Percentiles rank a stretch among this genome's conserved stretches.
Conservation (phyloP, 768 basidiomycete genomes). For the Hemileccinum impolitum region DNA sequence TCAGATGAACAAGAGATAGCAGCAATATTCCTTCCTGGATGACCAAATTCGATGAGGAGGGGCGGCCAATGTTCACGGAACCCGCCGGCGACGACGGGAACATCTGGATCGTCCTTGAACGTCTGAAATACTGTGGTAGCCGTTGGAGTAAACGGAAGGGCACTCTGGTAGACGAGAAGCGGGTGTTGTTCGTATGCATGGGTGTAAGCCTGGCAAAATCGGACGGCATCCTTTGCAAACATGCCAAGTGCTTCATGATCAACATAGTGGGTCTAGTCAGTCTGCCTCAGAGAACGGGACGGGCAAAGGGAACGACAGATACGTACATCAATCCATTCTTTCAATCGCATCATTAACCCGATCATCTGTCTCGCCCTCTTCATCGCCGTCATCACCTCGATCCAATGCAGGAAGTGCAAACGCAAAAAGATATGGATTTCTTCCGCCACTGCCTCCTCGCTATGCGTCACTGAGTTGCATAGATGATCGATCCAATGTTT, state of each 20-base stretch:
- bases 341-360: conserved; percentile 21
- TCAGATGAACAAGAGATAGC: conserved; percentile 26
- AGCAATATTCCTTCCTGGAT: conserved; percentile 9
- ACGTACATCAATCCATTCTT: conserved; percentile 28
- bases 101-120: conserved; percentile 24
- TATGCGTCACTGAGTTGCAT: conserved; percentile 9
- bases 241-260: conserved; percentile 15
- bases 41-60: conserved; percentile 28
- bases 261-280: conserved; percentile 10
- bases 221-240: conserved; percentile 27
- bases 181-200: conserved; percentile 32
- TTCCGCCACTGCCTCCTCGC: conserved; percentile 6
- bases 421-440: conserved; percentile 21
- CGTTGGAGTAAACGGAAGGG: conserved; percentile 32
- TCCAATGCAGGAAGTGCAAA: conserved; percentile 32
- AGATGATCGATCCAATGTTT: conserved; percentile 30
- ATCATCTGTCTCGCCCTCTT: conserved; percentile 32
- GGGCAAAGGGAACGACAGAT: background rate
- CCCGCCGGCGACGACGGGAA: conserved; percentile 25
- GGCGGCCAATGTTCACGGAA: conserved; percentile 32
- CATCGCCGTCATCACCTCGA: conserved; percentile 32
- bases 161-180: conserved; percentile 30
- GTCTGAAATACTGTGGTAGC: conserved; percentile 21
- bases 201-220: conserved; percentile 31
- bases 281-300: background rate